Evolutionary conservation across 495 filamentous ascomycete species (phyloP).

Genomic region (Cenococcum geophilum): DNA sequence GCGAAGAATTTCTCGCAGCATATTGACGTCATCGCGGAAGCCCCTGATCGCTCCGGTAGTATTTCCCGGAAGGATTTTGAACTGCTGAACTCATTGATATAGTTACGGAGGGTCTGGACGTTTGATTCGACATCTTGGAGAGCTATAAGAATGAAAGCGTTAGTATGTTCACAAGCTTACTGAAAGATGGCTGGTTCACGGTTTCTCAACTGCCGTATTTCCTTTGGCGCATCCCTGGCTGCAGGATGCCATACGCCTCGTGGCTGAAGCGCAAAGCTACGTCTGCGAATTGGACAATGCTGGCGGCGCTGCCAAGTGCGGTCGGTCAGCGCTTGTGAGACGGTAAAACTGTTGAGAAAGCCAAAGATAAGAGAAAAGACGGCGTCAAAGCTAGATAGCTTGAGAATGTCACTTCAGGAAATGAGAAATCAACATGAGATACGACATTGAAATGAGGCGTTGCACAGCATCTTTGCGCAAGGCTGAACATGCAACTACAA

Average conservation of each 20-base stretch:
- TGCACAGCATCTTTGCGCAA: not conserved
- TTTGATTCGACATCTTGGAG: conserved; percentile 7
- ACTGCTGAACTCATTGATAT: conserved; percentile 7
- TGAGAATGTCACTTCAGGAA: not conserved
- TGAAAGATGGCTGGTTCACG: not conserved
- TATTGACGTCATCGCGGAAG: conserved; percentile 2
- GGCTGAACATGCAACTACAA: conserved; percentile 5
- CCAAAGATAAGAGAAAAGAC: conserved; percentile 1
- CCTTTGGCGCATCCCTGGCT: conserved; percentile 8
- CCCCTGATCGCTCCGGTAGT: conserved; percentile 2
- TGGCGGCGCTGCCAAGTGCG: conserved; percentile 5
- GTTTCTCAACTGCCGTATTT: conserved; percentile 3
- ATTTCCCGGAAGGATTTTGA: not conserved
- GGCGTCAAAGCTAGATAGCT: not conserved
- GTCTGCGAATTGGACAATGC: conserved; percentile 11
- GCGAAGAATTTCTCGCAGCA: not conserved
- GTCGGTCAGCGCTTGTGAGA: not conserved
- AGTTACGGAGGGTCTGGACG: conserved; percentile 12
- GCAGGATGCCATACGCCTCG: conserved; percentile 11
- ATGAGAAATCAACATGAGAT: not conserved
- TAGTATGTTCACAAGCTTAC: not conserved
- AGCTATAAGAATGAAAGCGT: conserved; percentile 2
- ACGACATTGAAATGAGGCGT: not conserved
- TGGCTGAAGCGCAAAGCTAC: conserved; percentile 10
- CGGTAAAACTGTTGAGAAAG: not conserved